A percentile compares a stretch with the other conserved stretches of the same genome.
Conservation (phyloP, 306 rosid genomes). For the Trifolium pratense region DNA sequence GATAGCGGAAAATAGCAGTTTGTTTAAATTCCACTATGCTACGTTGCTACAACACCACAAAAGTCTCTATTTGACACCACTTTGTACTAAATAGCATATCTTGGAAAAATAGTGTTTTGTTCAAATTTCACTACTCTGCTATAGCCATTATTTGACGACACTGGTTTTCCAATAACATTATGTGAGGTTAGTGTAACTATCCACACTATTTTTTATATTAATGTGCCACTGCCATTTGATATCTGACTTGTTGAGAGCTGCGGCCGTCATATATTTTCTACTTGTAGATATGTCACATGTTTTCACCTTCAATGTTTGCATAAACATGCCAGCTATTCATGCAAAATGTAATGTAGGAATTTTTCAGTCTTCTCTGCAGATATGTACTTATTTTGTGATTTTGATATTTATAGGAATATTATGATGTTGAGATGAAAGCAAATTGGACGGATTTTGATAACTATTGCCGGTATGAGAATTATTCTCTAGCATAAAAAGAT, state of each 20-base stretch:
- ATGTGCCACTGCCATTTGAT: not conserved
- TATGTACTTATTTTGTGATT: constrained; percentile 32
- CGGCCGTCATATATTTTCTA: not conserved
- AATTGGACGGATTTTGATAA: constrained; percentile 72
- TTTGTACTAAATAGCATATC: too few species aligned
- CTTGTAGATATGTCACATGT: not conserved
- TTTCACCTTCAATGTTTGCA: constrained; percentile 9
- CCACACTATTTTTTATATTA: not conserved
- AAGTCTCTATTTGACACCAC: too few species aligned
- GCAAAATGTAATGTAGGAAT: constrained; percentile 8
- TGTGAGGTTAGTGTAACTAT: too few species aligned
- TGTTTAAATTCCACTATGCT: too few species aligned
- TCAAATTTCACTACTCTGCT: too few species aligned
- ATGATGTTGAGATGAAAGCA: constrained; percentile 65
- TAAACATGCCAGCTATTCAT: not conserved
- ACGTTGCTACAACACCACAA: too few species aligned
- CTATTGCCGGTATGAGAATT: constrained; percentile 69
- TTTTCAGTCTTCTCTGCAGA: constrained; percentile 7
- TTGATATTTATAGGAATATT: constrained; percentile 57
- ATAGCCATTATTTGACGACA: too few species aligned
- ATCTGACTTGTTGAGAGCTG: constrained; percentile 2
- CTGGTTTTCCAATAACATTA: too few species aligned
- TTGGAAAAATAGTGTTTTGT: too few species aligned
- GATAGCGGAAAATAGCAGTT: too few species aligned
- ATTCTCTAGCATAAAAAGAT: constrained; percentile 1